Conservation (phyloP, 164 flowering plant genomes). For the Umbellularia californica region DNA sequence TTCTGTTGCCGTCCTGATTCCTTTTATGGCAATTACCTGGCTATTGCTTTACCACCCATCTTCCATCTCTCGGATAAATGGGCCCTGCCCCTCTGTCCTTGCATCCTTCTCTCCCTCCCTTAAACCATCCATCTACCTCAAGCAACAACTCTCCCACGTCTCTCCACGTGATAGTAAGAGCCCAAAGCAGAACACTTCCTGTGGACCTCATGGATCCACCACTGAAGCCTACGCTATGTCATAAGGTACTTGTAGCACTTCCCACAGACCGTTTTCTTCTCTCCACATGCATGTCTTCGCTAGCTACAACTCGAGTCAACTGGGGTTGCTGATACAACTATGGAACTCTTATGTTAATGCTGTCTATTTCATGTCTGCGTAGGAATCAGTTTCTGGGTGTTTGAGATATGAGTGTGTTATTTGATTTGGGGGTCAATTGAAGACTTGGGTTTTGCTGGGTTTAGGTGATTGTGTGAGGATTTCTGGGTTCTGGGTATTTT, state of each 20-base stretch:
- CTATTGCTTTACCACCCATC: background rate
- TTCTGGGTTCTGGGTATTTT: constrained; percentile 24
- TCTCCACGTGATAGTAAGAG: constrained; percentile 2
- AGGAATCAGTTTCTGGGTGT: constrained; percentile 2
- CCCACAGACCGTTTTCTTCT: background rate
- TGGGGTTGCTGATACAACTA: background rate
- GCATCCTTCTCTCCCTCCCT: background rate
- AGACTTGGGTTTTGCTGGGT: background rate
- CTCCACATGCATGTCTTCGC: too few relatives aligned
- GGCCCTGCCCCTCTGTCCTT: background rate
- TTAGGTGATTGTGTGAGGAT: constrained; percentile 9
- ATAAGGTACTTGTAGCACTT: background rate
- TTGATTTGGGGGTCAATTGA: background rate
- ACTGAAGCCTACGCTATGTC: background rate
- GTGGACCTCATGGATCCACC: constrained; percentile 9
- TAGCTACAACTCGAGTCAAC: background rate
- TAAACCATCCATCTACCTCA: background rate
- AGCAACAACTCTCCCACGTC: background rate
- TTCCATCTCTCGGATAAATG: background rate
- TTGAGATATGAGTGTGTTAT: constrained; percentile 7
- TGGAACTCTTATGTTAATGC: background rate
- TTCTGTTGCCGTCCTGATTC: background rate
- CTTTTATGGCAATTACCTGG: background rate
- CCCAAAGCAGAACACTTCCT: background rate
- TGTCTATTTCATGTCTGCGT: background rate